Base-by-base conservation (phyloP, 306 rosid genomes). In the Sesbania bispinosa region DNA sequence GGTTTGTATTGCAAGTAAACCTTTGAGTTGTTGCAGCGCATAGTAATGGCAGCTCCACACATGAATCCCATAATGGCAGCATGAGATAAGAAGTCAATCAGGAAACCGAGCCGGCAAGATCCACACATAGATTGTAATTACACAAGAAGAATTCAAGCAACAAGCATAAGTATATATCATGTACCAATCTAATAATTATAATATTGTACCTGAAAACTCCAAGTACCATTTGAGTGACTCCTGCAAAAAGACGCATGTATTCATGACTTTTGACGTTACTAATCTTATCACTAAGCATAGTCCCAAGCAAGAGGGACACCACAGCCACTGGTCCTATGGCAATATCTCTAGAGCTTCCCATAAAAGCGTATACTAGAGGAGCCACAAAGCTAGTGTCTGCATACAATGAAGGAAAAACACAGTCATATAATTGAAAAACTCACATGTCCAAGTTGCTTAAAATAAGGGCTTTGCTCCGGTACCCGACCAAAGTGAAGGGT, bases 21-120 rank as follows among this genome's bases (percentile, higher is more conserved):
- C 98, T 67, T 90, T 93, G 5, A 93, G 97, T 68, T 93, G 98
- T 50, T 93, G 98, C 48, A 93, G 87, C 76, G 84, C 67, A 73
- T 93, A 38, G 94, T 93, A 51, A 93, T 63, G 58, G 98, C 89
- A 16, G 98, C 94, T 60, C 98, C 98, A 20, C 73, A 90, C 97
- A 93, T 90, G 84, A 93, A 93, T 19, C 98, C 97, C 61, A 90
- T 88, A 53, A 93, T 88, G 35, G 96, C 93, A 69, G 97, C 98
- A 39, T 88, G 97, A 47, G 97, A 93, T 8, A 93, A 84, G 72
- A 87, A 93, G 58, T 93, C 98, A 52, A 88, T 82, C 81, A 93
- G 73, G 88, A 93, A 90, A 62, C 98, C 98, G 52, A 93, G 80
- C 73, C 97, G 89, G 85, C 11, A 81, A n/a, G 54, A 14, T n/a